phyloP scores from a whole-genome alignment of 169 alveolate genomes.

The Sarcocystis neurona region DNA sequence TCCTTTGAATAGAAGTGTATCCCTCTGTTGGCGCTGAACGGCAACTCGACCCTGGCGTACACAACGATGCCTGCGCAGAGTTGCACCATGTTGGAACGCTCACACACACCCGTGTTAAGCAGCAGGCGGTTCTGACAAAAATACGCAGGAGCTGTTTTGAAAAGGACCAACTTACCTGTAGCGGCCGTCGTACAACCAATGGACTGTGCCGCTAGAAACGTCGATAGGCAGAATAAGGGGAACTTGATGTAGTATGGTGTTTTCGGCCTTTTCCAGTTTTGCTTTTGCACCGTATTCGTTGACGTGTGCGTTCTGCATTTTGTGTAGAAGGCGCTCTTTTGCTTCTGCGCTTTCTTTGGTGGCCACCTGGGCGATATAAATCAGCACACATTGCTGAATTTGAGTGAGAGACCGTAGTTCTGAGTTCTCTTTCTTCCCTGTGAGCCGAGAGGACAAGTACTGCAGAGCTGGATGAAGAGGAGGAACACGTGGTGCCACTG shows the following conservation, averaged over 20 bases:
- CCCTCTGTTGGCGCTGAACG: background rate
- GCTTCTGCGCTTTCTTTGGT: background rate
- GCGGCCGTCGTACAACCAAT: background rate
- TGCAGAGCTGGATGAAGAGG: slow-evolving; percentile 6
- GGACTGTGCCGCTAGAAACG: background rate
- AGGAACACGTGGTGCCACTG: background rate
- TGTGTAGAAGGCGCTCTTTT: background rate
- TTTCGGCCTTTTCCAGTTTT: background rate
- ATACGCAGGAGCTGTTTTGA: background rate
- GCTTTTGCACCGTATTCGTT: background rate
- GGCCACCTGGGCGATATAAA: background rate
- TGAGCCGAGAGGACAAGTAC: background rate
- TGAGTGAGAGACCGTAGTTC: slow-evolving; percentile 14
- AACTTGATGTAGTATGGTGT: background rate
- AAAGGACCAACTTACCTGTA: slow-evolving; percentile 18
- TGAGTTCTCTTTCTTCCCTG: background rate
- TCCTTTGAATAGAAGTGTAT: slow-evolving; percentile 4
- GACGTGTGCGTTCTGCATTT: background rate
- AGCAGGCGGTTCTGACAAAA: background rate
- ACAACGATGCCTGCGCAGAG: background rate
- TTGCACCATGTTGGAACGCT: background rate
- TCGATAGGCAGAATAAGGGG: slow-evolving; percentile 7
- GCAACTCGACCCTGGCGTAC: slow-evolving; percentile 4
- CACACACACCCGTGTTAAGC: background rate
- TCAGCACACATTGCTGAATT: slow-evolving; percentile 17